Conservation (phyloP, 2,329 filamentous ascomycete genomes). For the Dendryphion nanum region DNA sequence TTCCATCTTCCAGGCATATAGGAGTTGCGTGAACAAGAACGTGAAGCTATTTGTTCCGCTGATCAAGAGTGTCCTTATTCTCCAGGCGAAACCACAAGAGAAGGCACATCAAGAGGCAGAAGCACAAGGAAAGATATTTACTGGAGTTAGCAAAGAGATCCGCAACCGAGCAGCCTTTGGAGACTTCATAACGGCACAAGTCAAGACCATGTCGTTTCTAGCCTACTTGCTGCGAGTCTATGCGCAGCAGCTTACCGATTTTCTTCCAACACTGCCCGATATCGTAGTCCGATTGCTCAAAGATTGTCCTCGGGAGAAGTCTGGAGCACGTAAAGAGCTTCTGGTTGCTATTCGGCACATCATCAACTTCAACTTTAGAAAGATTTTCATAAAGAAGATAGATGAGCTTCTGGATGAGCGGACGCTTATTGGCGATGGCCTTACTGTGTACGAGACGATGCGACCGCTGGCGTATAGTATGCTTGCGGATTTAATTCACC, state of each 20-base stretch:
- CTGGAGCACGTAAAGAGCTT: slow-evolving; percentile 87
- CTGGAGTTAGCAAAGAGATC: slow-evolving; percentile 88
- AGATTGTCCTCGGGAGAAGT: slow-evolving; percentile 93
- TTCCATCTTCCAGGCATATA: slow-evolving; percentile 93
- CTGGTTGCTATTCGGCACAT: slow-evolving; percentile 96
- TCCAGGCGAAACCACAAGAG: slow-evolving; percentile 91
- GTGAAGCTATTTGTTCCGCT: slow-evolving; percentile 90
- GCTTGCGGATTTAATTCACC: slow-evolving; percentile 96
- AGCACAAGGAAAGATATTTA: slow-evolving; percentile 77
- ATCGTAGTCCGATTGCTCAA: slow-evolving; percentile 89
- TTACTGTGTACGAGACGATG: slow-evolving; percentile 97
- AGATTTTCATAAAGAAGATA: slow-evolving; percentile 92
- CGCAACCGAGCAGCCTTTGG: slow-evolving; percentile 93
- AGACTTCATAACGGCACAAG: slow-evolving; percentile 95
- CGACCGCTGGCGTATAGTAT: slow-evolving; percentile 95
- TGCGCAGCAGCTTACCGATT: slow-evolving; percentile 81
- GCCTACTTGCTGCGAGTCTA: slow-evolving; percentile 90
- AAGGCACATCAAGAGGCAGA: slow-evolving; percentile 85
- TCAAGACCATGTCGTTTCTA: slow-evolving; percentile 98
- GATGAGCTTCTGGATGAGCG: slow-evolving; percentile 92
- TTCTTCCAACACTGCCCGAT: slow-evolving; percentile 78
- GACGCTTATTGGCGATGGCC: slow-evolving; percentile 89
- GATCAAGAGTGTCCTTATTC: slow-evolving; percentile 83
- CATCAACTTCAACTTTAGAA: slow-evolving; percentile 97
- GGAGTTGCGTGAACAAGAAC: slow-evolving; percentile 74